These are phyloP conservation scores for Epithele typhae DNA, from an alignment of 768 basidiomycete species.

Conservation along the genomic window DNA sequence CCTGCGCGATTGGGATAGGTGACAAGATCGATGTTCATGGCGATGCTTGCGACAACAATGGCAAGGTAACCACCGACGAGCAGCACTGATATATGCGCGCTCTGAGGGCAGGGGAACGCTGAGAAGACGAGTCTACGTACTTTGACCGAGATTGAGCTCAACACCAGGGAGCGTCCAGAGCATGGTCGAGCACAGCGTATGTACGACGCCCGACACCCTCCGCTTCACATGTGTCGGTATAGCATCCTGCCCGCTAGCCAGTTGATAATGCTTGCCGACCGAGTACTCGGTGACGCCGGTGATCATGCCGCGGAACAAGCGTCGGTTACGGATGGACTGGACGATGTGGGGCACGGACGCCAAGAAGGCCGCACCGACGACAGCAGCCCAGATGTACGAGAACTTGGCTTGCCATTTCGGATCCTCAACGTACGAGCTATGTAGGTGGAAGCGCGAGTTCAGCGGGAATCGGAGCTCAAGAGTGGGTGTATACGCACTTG, in stretches of 20 bases:
- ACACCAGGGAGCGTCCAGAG: conserved; percentile 50
- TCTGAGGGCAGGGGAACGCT: no score
- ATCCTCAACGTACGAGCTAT: conserved; percentile 73
- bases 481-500: conserved; percentile 39
- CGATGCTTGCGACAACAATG: conserved; percentile 55
- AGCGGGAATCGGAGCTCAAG: no score
- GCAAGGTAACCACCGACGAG: conserved; percentile 54
- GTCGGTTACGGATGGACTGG: conserved; percentile 34
- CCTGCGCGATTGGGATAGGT: conserved; percentile 78
- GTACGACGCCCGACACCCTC: conserved; percentile 25
- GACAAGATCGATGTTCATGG: conserved; percentile 53
- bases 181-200: conserved; percentile 30
- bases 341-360: conserved; percentile 44
- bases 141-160: conserved; percentile 53
- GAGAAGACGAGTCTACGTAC: conserved; percentile 30
- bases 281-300: conserved; percentile 54
- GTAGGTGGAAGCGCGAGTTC: background rate
- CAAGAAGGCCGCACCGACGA: conserved; percentile 46
- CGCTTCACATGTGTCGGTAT: conserved; percentile 8
- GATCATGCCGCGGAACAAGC: conserved; percentile 36
- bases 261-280: conserved; percentile 30
- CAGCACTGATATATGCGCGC: conserved; percentile 48
- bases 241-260: conserved; percentile 20
- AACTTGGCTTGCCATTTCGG: conserved; percentile 76
- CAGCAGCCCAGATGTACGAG: conserved; percentile 64